These are phyloP conservation scores for Senna siamea DNA, from an alignment of 306 rosid genomes.

Conservation along the genomic window DNA sequence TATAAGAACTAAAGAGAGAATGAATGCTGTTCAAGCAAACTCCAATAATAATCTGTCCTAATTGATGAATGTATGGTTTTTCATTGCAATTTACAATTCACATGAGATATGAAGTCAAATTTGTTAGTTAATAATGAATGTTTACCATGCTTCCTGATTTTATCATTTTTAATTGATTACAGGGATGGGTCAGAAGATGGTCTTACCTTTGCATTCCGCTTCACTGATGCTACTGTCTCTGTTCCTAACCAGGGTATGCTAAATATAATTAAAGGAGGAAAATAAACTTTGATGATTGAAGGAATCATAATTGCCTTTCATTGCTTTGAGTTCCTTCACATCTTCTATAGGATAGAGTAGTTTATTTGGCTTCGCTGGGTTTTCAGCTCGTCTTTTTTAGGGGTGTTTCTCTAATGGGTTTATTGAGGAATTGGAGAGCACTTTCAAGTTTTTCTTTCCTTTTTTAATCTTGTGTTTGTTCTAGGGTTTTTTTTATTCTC, in stretches of 20 bases:
- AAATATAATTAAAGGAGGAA: slow-evolving; percentile 31
- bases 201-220: slow-evolving; percentile 98
- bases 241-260: slow-evolving; percentile 85
- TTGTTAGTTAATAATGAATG: neutral
- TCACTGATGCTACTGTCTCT: slow-evolving; percentile 86
- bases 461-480: neutral
- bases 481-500: neutral
- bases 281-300: neutral
- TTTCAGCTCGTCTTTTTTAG: neutral
- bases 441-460: neutral
- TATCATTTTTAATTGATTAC: slow-evolving; percentile 41
- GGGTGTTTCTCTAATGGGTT: neutral
- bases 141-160: slow-evolving; percentile 4
- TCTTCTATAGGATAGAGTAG: neutral
- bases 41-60: neutral
- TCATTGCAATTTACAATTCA: neutral
- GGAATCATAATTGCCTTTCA: neutral
- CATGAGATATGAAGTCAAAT: neutral
- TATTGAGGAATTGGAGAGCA: neutral
- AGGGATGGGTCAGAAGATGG: slow-evolving; percentile 93
- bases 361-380: neutral
- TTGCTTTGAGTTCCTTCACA: neutral
- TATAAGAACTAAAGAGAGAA: slow-evolving; percentile 10
- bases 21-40: slow-evolving; percentile 28
- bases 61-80: neutral